Evolutionary conservation across 2,329 filamentous ascomycete genomes (phyloP), one percentile per base, ranked within the genome.

Genomic region (Botrytis galanthina): DNA sequence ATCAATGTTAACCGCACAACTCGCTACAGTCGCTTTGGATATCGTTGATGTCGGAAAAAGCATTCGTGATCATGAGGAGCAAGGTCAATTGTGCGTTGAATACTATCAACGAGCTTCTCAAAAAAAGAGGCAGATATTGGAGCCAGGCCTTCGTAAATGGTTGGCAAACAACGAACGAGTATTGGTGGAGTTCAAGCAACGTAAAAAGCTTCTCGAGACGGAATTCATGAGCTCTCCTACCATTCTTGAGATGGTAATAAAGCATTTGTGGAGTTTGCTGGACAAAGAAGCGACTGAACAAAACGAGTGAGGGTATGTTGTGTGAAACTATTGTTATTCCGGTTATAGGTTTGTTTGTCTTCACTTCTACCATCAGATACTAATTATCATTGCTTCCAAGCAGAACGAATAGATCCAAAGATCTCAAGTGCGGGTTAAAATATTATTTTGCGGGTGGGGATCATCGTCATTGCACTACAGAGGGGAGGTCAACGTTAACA

Each of bases 221-320:
- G 4, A 1, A 26, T 7, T n/a, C 14, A 2, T 16, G 1, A 0
- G 7, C 1, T 14, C 12, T 7, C 0, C 9, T 8, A 12, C 1
- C 39, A 1, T 4, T 26, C 1, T 16, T 26, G 16, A 37, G 22
- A n/a, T 39, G 35, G 3, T 39, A 3, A n/a, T 6, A 26, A 16
- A 61, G 22, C 35, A 12, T 10, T 39, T 39, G 59, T 7, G n/a
- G 59, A 3, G 6, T 14, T 39, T 39, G 35, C 1, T 3, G 35
- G 12, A 61, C 1, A 3, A 16, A 37, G 29, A 39, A 5, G 5
- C 3, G 12, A 4, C 22, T 16, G 22, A 7, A n/a, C 0, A 26
- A n/a, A 7, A 39, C 1, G 12, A 3, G 4, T n/a, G 35, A 61
- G 35, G 20, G 35, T 61, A n/a, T 61, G 59, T 61, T 26, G 12